phyloP scores from a whole-genome alignment of 441 rosid genomes.

The Aleurites moluccanus region DNA sequence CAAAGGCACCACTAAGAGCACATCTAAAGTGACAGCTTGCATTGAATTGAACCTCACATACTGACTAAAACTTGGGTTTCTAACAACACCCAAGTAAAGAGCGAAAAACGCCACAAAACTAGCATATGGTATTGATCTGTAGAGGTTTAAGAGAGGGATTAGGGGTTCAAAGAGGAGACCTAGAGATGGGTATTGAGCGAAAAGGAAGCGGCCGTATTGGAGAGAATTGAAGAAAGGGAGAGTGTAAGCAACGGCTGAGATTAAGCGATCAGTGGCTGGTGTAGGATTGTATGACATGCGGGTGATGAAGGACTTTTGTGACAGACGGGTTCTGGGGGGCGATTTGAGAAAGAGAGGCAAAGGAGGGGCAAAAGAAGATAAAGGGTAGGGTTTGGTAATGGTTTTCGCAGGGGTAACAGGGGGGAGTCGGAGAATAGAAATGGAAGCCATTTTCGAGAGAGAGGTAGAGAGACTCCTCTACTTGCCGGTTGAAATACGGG shows the following conservation, averaged over 20 bases:
- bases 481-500: no score
- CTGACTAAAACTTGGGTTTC: constrained; percentile 64
- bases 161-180: constrained; percentile 60
- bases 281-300: constrained; percentile 58
- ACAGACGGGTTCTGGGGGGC: constrained; percentile 6
- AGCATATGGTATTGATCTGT: constrained; percentile 67
- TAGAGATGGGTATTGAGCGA: constrained; percentile 53
- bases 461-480: background rate
- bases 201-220: constrained; percentile 77
- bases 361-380: constrained; percentile 18
- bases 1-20: constrained; percentile 65
- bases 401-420: constrained; percentile 5
- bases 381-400: constrained; percentile 1
- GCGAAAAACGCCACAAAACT: constrained; percentile 83
- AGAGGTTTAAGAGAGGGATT: constrained; percentile 58
- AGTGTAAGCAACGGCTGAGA: constrained; percentile 61
- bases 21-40: constrained; percentile 86
- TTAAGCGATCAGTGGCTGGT: constrained; percentile 67
- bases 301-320: constrained; percentile 12
- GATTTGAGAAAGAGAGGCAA: constrained; percentile 2
- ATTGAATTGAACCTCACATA: constrained; percentile 76
- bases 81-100: constrained; percentile 61
- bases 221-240: constrained; percentile 67
- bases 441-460: constrained; percentile 20
- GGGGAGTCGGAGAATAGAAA: constrained; percentile 25